Percentiles rank a stretch among this genome's conserved stretches.
Evolutionary conservation across 2,329 filamentous ascomycete species (phyloP).

Genomic region (Claviceps paspali): DNA sequence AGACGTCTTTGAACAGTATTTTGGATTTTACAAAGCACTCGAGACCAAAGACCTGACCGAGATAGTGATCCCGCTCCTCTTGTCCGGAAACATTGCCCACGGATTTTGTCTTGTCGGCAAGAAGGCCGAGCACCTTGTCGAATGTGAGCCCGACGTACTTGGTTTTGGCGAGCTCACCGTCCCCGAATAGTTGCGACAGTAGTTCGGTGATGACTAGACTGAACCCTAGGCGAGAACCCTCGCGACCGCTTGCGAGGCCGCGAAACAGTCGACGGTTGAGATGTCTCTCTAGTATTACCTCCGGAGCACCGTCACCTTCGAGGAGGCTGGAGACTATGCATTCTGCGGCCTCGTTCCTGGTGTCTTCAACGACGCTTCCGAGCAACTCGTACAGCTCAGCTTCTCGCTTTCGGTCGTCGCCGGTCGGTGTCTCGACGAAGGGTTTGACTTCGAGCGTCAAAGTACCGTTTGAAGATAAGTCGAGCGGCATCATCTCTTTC

Average conservation of each 20-base stretch:
- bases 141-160: constrained; percentile 41
- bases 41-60: constrained; percentile 76
- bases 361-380: constrained; percentile 39
- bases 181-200: constrained; percentile 52
- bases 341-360: constrained; percentile 43
- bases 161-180: constrained; percentile 25
- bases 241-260: constrained; percentile 78
- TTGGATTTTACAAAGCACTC: constrained; percentile 73
- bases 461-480: constrained; percentile 11
- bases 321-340: constrained; percentile 42
- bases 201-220: constrained; percentile 78
- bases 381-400: constrained; percentile 45
- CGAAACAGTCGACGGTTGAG: constrained; percentile 60
- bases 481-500: constrained; percentile 11
- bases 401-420: constrained; percentile 41
- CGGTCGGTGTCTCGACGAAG: constrained; percentile 36
- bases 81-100: constrained; percentile 42
- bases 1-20: constrained; percentile 46
- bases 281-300: constrained; percentile 40
- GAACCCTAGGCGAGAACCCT: constrained; percentile 77
- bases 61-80: constrained; percentile 73
- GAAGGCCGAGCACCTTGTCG: constrained; percentile 34
- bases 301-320: constrained; percentile 30
- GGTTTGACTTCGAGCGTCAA: constrained; percentile 19
- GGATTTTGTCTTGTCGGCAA: constrained; percentile 39